Conservation (phyloP, 345 rosid genomes). For the Eucalyptus sp. region DNA sequence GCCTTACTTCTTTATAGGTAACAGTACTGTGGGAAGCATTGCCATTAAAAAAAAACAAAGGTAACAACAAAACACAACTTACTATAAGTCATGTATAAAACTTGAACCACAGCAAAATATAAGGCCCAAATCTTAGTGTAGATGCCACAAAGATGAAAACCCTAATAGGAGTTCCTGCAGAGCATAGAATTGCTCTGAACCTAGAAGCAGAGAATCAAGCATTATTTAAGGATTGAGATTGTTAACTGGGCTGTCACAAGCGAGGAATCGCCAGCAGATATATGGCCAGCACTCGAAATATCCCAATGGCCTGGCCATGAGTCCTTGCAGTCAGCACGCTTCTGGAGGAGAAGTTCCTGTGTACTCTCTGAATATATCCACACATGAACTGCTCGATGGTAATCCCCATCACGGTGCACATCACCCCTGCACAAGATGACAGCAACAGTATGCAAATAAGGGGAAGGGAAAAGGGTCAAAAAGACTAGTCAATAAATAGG, state of each 20-base stretch:
- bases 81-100: not conserved
- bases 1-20: not conserved
- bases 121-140: not conserved
- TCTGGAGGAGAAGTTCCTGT: slow-evolving; percentile 67
- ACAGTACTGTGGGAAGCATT: not conserved
- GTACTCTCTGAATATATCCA: slow-evolving; percentile 85
- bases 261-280: slow-evolving; percentile 78
- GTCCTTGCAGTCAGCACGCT: slow-evolving; percentile 71
- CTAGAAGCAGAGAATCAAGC: not conserved
- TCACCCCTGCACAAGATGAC: slow-evolving; percentile 24
- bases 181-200: not conserved
- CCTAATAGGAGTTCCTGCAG: not conserved
- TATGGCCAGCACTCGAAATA: slow-evolving; percentile 95
- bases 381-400: slow-evolving; percentile 81
- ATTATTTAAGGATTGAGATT: not conserved
- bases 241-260: slow-evolving; percentile 64
- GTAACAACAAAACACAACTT: not conserved
- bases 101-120: not conserved
- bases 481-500: not conserved
- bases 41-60: not conserved
- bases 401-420: slow-evolving; percentile 85
- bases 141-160: not conserved
- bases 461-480: not conserved
- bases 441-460: not conserved
- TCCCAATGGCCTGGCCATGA: slow-evolving; percentile 92